Evolutionary conservation across 2,329 filamentous ascomycete species (phyloP).

Genomic region (Amauroascus niger): DNA sequence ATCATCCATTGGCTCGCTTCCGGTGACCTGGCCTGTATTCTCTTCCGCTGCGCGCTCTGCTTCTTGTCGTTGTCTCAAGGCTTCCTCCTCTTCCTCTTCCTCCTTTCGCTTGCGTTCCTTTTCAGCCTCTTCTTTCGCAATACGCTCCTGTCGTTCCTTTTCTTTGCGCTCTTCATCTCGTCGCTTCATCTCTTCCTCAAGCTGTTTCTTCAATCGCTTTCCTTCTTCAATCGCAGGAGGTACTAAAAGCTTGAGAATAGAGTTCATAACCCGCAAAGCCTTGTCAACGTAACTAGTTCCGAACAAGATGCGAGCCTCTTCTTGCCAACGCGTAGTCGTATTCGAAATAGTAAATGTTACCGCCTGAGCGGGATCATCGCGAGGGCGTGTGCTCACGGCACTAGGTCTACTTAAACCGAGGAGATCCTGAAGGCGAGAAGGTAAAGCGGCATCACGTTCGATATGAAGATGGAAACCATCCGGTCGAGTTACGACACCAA

Average conservation of each 20-base stretch:
- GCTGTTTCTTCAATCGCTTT: slow-evolving; percentile 55
- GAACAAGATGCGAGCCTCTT: slow-evolving; percentile 82
- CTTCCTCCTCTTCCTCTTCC: slow-evolving; percentile 59
- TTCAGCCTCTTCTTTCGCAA: slow-evolving; percentile 60
- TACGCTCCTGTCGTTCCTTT: slow-evolving; percentile 53
- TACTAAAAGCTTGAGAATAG: slow-evolving; percentile 62
- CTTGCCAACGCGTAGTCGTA: slow-evolving; percentile 72
- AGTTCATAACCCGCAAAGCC: slow-evolving; percentile 55
- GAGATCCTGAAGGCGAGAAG: slow-evolving; percentile 46
- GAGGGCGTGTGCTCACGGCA: slow-evolving; percentile 25
- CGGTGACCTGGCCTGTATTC: slow-evolving; percentile 33
- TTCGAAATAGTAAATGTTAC: slow-evolving; percentile 62
- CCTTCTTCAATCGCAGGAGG: slow-evolving; percentile 77
- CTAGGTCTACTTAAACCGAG: slow-evolving; percentile 28
- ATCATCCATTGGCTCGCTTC: slow-evolving; percentile 62
- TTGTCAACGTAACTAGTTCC: slow-evolving; percentile 59
- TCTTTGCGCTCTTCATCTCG: slow-evolving; percentile 54
- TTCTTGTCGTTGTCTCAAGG: slow-evolving; percentile 42
- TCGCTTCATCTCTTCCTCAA: slow-evolving; percentile 47
- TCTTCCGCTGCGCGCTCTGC: slow-evolving; percentile 45
- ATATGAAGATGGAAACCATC: slow-evolving; percentile 48
- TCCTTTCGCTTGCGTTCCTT: slow-evolving; percentile 59
- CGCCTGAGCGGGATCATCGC: slow-evolving; percentile 53
- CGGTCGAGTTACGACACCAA: slow-evolving; percentile 37
- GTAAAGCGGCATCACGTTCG: slow-evolving; percentile 42